These are phyloP conservation scores for Aspergillus sp. DNA, from an alignment of 2,329 filamentous ascomycete genomes.

Conservation along the genomic window DNA sequence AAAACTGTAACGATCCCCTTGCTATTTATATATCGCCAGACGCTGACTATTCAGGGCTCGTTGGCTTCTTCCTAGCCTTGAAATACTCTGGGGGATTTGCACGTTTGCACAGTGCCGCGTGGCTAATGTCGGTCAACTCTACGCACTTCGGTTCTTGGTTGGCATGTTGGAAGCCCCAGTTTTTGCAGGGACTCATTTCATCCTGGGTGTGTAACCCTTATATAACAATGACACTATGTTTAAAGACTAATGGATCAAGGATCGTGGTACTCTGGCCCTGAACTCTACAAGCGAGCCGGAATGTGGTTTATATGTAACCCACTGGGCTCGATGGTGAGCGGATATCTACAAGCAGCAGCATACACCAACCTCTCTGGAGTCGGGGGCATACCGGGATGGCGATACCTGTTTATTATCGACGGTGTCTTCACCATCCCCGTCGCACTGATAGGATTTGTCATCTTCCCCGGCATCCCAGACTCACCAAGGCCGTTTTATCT, in stretches of 20 bases:
- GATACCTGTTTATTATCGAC: slow-evolving; percentile 53
- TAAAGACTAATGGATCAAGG: slow-evolving; percentile 8
- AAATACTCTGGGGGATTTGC: slow-evolving; percentile 28
- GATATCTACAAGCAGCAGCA: slow-evolving; percentile 48
- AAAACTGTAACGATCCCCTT: slow-evolving; percentile 13
- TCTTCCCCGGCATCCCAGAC: slow-evolving; percentile 38
- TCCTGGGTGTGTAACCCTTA: slow-evolving; percentile 14
- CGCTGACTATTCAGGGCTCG: slow-evolving; percentile 11
- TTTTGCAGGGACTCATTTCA: slow-evolving; percentile 27
- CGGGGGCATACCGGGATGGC: slow-evolving; percentile 44
- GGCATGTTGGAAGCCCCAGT: slow-evolving; percentile 27
- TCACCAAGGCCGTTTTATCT: slow-evolving; percentile 34
- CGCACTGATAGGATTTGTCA: slow-evolving; percentile 46
- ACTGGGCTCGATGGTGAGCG: slow-evolving; percentile 50
- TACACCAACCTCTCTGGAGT: slow-evolving; percentile 47
- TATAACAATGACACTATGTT: neutral
- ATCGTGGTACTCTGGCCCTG: slow-evolving; percentile 37
- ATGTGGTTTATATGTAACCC: slow-evolving; percentile 48
- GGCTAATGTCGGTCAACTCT: slow-evolving; percentile 25
- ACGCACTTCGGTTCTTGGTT: slow-evolving; percentile 26
- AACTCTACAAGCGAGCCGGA: slow-evolving; percentile 47
- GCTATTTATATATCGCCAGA: neutral
- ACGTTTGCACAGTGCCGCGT: slow-evolving; percentile 27
- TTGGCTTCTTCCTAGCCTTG: slow-evolving; percentile 23
- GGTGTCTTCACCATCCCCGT: slow-evolving; percentile 50